These are phyloP conservation scores for Cydonia oblonga DNA, from an alignment of 331 rosid species.

Conservation along the genomic window DNA sequence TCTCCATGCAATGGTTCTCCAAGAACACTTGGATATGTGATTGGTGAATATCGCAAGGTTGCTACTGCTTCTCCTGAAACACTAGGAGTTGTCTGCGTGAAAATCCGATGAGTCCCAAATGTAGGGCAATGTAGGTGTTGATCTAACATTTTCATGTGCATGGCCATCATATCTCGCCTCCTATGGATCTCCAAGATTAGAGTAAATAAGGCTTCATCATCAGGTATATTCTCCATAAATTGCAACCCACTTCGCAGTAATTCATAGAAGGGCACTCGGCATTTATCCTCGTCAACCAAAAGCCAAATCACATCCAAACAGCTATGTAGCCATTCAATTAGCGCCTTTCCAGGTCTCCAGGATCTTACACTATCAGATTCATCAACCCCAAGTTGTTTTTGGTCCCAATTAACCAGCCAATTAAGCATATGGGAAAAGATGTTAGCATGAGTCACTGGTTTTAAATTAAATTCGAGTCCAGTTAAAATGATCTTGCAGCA, in stretches of 20 bases:
- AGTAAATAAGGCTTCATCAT: constrained; percentile 86
- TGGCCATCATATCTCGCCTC: constrained; percentile 98
- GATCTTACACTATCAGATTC: constrained; percentile 50
- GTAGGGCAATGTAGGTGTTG: constrained; percentile 99
- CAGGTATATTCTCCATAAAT: constrained; percentile 87
- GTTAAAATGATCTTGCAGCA: constrained; percentile 90
- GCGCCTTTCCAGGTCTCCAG: constrained; percentile 78
- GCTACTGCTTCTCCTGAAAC: constrained; percentile 52
- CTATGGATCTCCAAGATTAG: constrained; percentile 90
- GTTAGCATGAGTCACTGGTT: constrained; percentile 75
- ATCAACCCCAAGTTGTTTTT: constrained; percentile 62
- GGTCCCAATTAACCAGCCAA: constrained; percentile 98
- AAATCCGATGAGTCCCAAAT: constrained; percentile 79
- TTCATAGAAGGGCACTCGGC: constrained; percentile 94
- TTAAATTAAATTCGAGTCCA: constrained; percentile 66
- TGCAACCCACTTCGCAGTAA: constrained; percentile 87
- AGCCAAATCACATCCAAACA: constrained; percentile 98
- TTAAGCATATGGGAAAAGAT: constrained; percentile 81
- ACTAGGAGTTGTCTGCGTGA: constrained; percentile 55
- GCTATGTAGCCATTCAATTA: constrained; percentile 91
- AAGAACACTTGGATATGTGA: constrained; percentile 89
- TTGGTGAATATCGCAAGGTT: constrained; percentile 72
- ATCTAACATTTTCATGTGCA: constrained; percentile 99
- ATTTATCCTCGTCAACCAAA: constrained; percentile 82
- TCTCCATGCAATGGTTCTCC: constrained; percentile 98